phyloP scores from a whole-genome alignment of 495 filamentous ascomycete genomes.

The Clohesyomyces aquaticus region DNA sequence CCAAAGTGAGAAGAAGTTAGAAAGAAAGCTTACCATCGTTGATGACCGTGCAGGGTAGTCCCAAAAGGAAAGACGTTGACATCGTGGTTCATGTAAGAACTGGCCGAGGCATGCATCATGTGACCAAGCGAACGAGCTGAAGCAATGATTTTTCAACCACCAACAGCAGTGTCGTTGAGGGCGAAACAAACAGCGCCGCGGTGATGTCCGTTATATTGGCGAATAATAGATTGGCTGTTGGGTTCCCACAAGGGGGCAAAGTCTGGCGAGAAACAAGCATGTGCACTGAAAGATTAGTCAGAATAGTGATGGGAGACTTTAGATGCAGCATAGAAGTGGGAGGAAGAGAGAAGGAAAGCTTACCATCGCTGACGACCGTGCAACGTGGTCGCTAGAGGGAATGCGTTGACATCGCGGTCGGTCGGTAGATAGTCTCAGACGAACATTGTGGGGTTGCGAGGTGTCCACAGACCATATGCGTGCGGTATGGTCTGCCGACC shows the following conservation, averaged over 20 bases:
- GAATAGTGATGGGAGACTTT: no score
- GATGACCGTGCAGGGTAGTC: no score
- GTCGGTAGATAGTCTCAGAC: conserved; percentile 38
- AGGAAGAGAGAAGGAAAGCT: no score
- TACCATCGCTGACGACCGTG: conserved; percentile 97
- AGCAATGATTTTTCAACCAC: conserved; percentile 19
- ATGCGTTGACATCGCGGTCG: conserved; percentile 56
- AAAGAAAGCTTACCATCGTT: no score
- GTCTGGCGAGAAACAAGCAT: no score
- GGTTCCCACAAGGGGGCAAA: conserved; percentile 98
- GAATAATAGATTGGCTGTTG: conserved; percentile 79
- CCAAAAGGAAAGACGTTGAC: no score
- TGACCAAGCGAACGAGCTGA: no score
- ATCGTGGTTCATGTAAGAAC: no score
- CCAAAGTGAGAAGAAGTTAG: no score
- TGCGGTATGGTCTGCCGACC: conserved; percentile 95
- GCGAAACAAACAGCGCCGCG: conserved; percentile 94
- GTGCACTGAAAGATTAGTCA: no score
- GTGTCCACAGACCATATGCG: conserved; percentile 92
- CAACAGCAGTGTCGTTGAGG: conserved; percentile 70
- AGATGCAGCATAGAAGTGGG: no score
- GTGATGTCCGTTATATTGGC: conserved; percentile 98
- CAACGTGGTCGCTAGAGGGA: conserved; percentile 83
- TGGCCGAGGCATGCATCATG: no score
- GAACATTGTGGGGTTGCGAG: conserved; percentile 37